Conservation (phyloP, 139 green algal species). For the Picocystis salinarum region DNA sequence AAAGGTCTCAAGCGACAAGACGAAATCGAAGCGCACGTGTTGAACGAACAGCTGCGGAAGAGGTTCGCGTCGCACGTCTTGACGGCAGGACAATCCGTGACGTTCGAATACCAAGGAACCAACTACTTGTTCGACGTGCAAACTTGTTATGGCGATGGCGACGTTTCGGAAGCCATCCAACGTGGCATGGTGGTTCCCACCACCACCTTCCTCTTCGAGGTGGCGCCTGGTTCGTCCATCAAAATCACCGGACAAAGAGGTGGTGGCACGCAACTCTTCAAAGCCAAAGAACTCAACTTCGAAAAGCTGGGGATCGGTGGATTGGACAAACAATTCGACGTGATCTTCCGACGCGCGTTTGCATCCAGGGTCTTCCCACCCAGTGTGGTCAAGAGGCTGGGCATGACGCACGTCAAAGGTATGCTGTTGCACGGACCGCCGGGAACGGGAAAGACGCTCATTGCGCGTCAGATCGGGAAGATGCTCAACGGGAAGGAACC, state of each 20-base stretch:
- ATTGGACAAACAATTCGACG: slow-evolving; percentile 84
- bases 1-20: background rate
- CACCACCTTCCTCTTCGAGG: slow-evolving; percentile 44
- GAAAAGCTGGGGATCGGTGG: slow-evolving; percentile 91
- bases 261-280: slow-evolving; percentile 75
- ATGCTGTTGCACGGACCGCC: slow-evolving; percentile 59
- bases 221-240: slow-evolving; percentile 17
- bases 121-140: slow-evolving; percentile 55
- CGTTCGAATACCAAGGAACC: slow-evolving; percentile 66
- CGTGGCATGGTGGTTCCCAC: slow-evolving; percentile 26
- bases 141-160: background rate
- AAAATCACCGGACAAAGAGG: slow-evolving; percentile 60
- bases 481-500: slow-evolving; percentile 97
- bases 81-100: slow-evolving; percentile 44
- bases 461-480: slow-evolving; percentile 95
- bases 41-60: background rate
- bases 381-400: slow-evolving; percentile 62
- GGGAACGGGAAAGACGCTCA: slow-evolving; percentile 96
- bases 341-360: slow-evolving; percentile 96
- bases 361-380: slow-evolving; percentile 81
- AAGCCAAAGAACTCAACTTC: slow-evolving; percentile 86
- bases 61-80: slow-evolving; percentile 38
- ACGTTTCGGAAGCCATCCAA: slow-evolving; percentile 2
- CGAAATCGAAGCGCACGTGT: background rate
- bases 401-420: slow-evolving; percentile 92